Percentiles rank a stretch among this genome's conserved stretches.
Conservation (phyloP, 2,329 filamentous ascomycete species). For the Alternaria sp. region DNA sequence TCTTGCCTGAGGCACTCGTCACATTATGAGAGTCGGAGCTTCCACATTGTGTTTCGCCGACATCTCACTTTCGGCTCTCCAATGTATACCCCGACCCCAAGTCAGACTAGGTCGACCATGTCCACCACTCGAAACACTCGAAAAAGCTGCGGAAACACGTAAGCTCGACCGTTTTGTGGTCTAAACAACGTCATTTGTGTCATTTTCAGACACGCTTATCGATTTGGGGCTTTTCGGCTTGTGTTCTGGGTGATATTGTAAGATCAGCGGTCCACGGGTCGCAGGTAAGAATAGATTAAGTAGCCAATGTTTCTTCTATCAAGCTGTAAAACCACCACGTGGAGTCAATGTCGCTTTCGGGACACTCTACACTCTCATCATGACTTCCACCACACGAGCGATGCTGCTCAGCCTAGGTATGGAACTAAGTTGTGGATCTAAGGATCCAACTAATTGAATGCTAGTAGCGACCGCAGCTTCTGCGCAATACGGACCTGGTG, state of each 20-base stretch:
- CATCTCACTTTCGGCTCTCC: slow-evolving; percentile 43
- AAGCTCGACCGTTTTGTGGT: slow-evolving; percentile 25
- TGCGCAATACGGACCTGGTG: slow-evolving; percentile 23
- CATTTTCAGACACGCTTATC: slow-evolving; percentile 14
- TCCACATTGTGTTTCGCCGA: slow-evolving; percentile 35
- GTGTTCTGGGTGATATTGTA: slow-evolving; percentile 7
- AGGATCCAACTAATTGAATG: slow-evolving; percentile 9
- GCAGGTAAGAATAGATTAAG: slow-evolving; percentile 13
- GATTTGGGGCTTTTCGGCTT: slow-evolving; percentile 18
- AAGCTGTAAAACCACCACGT: background rate
- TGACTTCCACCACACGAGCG: slow-evolving; percentile 16
- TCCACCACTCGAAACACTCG: slow-evolving; percentile 29
- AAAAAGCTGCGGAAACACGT: slow-evolving; percentile 32
- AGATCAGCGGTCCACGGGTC: slow-evolving; percentile 7
- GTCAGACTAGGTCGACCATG: slow-evolving; percentile 13
- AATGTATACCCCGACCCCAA: slow-evolving; percentile 22
- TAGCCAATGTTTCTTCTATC: slow-evolving; percentile 4
- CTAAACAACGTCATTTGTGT: slow-evolving; percentile 23
- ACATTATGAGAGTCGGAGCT: slow-evolving; percentile 25
- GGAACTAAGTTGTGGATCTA: background rate
- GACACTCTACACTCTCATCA: slow-evolving; percentile 7
- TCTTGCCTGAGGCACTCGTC: slow-evolving; percentile 6
- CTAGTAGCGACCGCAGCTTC: slow-evolving; percentile 20
- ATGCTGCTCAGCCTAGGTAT: slow-evolving; percentile 25
- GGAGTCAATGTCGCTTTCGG: background rate